Evolutionary conservation across 306 rosid genomes (phyloP).

Genomic region (Canavalia gladiata): DNA sequence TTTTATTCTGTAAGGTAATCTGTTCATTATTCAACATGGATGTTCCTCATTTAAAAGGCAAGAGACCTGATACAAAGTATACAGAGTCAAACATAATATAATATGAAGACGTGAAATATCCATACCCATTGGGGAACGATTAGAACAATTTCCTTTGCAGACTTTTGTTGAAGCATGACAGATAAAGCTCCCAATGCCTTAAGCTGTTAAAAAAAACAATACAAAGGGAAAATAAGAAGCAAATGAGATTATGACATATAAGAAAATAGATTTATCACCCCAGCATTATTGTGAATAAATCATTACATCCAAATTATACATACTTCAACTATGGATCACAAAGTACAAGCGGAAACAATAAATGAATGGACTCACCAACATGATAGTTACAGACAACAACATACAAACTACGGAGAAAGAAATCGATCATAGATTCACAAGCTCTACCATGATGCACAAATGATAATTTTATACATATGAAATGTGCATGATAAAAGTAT

Average conservation of each 20-base stretch:
- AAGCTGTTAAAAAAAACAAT: constrained; percentile 64
- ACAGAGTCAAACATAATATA: constrained; percentile 7
- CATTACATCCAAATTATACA: constrained; percentile 37
- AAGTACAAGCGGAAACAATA: constrained; percentile 31
- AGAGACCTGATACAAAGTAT: constrained; percentile 30
- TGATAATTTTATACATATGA: constrained; percentile 20
- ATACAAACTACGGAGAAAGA: constrained; percentile 22
- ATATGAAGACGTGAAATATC: constrained; percentile 37
- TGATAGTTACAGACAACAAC: constrained; percentile 26
- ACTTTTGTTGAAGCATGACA: constrained; percentile 70
- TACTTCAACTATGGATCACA: constrained; percentile 25
- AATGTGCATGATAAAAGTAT: constrained; percentile 4
- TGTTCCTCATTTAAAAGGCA: constrained; percentile 11
- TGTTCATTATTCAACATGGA: constrained; percentile 23
- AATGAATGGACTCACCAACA: constrained; percentile 7
- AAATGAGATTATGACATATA: constrained; percentile 46
- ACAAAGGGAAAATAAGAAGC: constrained; percentile 12
- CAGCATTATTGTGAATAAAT: constrained; percentile 36
- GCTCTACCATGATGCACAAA: constrained; percentile 18
- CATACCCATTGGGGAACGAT: constrained; percentile 94
- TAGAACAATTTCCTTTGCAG: constrained; percentile 69
- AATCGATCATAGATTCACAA: constrained; percentile 30
- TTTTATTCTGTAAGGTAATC: background rate
- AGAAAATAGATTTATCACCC: constrained; percentile 28
- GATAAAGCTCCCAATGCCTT: constrained; percentile 88